phyloP scores from a whole-genome alignment of 257 asterid species.

The Linderniella brevidens region DNA sequence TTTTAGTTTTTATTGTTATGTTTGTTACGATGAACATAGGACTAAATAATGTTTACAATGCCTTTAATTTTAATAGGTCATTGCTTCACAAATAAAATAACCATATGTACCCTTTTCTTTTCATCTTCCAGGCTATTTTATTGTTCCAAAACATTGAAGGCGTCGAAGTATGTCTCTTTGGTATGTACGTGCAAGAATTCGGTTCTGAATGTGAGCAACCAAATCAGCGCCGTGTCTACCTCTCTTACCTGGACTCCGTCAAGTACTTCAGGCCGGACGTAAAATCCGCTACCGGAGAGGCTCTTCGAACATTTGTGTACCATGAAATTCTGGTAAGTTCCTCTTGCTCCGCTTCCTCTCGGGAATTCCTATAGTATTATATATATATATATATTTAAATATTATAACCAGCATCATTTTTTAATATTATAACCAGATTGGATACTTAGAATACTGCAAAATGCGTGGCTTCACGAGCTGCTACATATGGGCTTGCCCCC shows the following conservation, averaged over 20 bases:
- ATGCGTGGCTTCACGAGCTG: conserved; percentile 93
- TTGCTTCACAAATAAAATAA: too few relatives aligned
- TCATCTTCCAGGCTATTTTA: conserved; percentile 53
- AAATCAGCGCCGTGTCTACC: conserved; percentile 96
- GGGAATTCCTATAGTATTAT: neutral
- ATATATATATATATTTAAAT: neutral
- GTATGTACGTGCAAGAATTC: conserved; percentile 98
- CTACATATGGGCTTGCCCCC: conserved; percentile 99
- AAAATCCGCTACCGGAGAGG: conserved; percentile 87
- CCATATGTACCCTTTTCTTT: neutral
- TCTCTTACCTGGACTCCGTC: conserved; percentile 92
- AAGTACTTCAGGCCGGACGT: conserved; percentile 97
- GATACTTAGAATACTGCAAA: conserved; percentile 90
- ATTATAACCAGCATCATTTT: conserved; percentile 7
- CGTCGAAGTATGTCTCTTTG: conserved; percentile 94
- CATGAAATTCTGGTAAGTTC: conserved; percentile 88
- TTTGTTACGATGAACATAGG: too few relatives aligned
- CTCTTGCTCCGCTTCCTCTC: conserved; percentile 7
- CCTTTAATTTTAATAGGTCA: too few relatives aligned
- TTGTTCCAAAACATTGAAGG: conserved; percentile 96
- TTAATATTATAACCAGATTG: conserved; percentile 38
- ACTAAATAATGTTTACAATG: too few relatives aligned
- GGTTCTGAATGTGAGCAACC: conserved; percentile 97
- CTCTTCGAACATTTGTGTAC: conserved; percentile 92
- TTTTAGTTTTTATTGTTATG: too few relatives aligned